Evolutionary conservation across 352 stramenopile species (phyloP), one percentile per base, ranked within the genome.

Genomic region (Pythium volutum): DNA sequence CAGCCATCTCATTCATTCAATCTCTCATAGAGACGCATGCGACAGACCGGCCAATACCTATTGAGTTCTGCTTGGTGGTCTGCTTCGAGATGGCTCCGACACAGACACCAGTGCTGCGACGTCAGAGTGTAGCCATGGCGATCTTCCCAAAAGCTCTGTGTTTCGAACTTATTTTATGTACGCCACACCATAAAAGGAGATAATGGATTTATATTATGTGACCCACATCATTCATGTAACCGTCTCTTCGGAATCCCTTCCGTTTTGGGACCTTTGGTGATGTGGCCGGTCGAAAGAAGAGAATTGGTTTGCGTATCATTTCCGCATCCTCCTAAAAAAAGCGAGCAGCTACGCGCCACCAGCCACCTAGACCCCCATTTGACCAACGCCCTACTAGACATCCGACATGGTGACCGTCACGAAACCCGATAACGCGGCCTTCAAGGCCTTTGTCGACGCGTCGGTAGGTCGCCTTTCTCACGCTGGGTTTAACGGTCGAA

Each of bases 371-470:
- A 29, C 10, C 51, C 7, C 10, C 29, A 47, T 25, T 38, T 38
- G n/a, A n/a, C n/a, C n/a, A n/a, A n/a, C n/a, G n/a, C n/a, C n/a
- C n/a, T n/a, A n/a, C n/a, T n/a, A n/a, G n/a, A n/a, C n/a, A n/a
- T n/a, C n/a, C n/a, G n/a, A n/a, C n/a, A 54, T 56, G 49, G 49
- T 56, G 49, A 46, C 31, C 1, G 49, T 56, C 12, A 56, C 34
- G 42, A 55, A 49, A 10, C 47, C 56, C 33, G 29, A 25, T 34
- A 63, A 63, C 25, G 73, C 79, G 54, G 74, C 75, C 56, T 89
- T 87, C 69, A 92, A 86, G 56, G 80, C 82, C 52, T 88, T 92
- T 59, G 82, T 88, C 15, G 82, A 92, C 52, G 82, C 82, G 2
- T 89, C 82, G 42, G 83, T 91, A 73, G 33, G 78, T 45, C 8